phyloP scores from a whole-genome alignment of 2,329 filamentous ascomycete genomes.

The Sporothrix luriei region DNA sequence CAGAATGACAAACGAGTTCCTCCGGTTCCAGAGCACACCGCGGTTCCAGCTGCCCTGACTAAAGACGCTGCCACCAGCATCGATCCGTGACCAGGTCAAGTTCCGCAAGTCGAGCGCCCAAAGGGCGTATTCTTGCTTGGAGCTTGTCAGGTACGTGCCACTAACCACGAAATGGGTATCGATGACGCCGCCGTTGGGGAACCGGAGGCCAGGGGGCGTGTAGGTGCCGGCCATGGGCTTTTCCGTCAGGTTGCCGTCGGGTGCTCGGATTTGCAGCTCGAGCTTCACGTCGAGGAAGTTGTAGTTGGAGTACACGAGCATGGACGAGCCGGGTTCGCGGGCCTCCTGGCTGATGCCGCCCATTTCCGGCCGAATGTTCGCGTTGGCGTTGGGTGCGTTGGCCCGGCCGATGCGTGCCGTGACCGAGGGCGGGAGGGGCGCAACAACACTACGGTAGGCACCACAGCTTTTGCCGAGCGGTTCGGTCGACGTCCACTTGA shows the following conservation, averaged over 20 bases:
- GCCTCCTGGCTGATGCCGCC: conserved; percentile 56
- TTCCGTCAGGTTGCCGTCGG: conserved; percentile 82
- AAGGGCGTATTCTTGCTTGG: conserved; percentile 95
- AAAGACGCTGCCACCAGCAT: conserved; percentile 91
- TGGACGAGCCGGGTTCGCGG: conserved; percentile 65
- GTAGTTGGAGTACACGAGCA: conserved; percentile 99
- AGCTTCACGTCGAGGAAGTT: conserved; percentile 97
- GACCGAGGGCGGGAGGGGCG: conserved; percentile 71
- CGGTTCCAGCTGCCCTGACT: conserved; percentile 98
- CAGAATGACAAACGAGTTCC: conserved; percentile 93
- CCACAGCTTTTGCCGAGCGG: conserved; percentile 88
- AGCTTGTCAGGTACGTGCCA: conserved; percentile 94
- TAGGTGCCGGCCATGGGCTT: conserved; percentile 85
- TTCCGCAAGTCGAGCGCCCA: conserved; percentile 91
- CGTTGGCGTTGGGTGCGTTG: conserved; percentile 45
- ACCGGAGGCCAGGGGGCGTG: conserved; percentile 88
- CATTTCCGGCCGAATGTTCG: conserved; percentile 47
- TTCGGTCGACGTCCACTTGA: conserved; percentile 94
- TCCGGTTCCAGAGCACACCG: conserved; percentile 86
- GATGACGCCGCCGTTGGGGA: conserved; percentile 93
- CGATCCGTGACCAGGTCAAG: conserved; percentile 91
- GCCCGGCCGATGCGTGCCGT: conserved; percentile 67
- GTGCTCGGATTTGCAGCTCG: conserved; percentile 83
- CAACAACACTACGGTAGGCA: conserved; percentile 92
- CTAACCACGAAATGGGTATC: conserved; percentile 97